phyloP scores from a whole-genome alignment of 2,329 filamentous ascomycete species.

The Capronia americana region DNA sequence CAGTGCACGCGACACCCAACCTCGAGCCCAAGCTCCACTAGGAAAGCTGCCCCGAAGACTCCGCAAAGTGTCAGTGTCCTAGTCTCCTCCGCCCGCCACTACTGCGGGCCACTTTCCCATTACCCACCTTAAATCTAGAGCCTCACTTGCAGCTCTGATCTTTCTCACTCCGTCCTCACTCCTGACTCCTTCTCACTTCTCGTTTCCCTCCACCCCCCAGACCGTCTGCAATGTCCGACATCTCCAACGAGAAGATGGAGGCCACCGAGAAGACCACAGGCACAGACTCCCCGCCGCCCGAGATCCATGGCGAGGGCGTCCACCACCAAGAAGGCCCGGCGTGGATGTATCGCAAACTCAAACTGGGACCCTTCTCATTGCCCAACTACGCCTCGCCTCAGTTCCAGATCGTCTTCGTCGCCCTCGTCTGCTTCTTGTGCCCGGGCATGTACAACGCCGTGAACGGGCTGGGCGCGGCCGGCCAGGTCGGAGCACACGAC shows the following conservation, averaged over 20 bases:
- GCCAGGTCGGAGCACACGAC: constrained; percentile 62
- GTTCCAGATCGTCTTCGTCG: constrained; percentile 73
- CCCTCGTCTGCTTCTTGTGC: constrained; percentile 73
- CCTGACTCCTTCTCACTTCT: neutral
- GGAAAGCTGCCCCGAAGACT: constrained; percentile 29
- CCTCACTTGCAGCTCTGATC: constrained; percentile 18
- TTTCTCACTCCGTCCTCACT: neutral
- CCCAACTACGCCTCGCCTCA: constrained; percentile 77
- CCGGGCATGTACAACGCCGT: constrained; percentile 76
- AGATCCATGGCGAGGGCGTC: constrained; percentile 22
- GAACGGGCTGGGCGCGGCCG: constrained; percentile 69
- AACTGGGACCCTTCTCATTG: constrained; percentile 60
- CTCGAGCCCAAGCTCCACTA: constrained; percentile 27
- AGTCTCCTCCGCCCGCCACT: constrained; percentile 24
- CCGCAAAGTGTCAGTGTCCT: constrained; percentile 2
- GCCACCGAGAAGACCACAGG: constrained; percentile 25
- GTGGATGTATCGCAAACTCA: constrained; percentile 73
- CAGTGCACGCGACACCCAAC: constrained; percentile 29
- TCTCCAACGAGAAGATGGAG: constrained; percentile 37
- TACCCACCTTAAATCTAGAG: constrained; percentile 20
- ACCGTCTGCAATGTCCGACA: constrained; percentile 29
- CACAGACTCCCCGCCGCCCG: constrained; percentile 30
- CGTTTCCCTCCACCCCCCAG: constrained; percentile 1
- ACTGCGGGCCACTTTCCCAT: neutral
- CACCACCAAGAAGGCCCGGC: constrained; percentile 43